These are phyloP conservation scores for Cyphellophora attinorum DNA, from an alignment of 2,329 filamentous ascomycete species.

Conservation along the genomic window DNA sequence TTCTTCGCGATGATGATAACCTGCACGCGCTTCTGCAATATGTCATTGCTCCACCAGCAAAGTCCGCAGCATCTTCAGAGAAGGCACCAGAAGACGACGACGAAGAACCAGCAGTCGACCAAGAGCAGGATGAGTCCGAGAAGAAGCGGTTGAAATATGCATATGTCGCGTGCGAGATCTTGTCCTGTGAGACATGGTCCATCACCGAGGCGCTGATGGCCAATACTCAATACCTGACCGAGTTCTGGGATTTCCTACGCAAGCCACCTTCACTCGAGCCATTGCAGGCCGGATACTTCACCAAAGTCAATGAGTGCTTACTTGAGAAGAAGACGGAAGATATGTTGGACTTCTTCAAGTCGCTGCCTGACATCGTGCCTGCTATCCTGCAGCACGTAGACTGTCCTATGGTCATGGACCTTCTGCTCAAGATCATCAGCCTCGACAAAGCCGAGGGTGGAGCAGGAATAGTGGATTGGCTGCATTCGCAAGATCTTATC, in stretches of 20 bases:
- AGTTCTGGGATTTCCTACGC: slow-evolving; percentile 87
- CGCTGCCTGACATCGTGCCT: slow-evolving; percentile 68
- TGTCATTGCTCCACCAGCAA: slow-evolving; percentile 64
- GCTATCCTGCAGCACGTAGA: slow-evolving; percentile 90
- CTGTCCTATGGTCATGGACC: slow-evolving; percentile 96
- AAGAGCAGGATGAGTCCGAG: slow-evolving; percentile 63
- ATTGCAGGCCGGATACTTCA: slow-evolving; percentile 93
- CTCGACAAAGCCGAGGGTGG: slow-evolving; percentile 86
- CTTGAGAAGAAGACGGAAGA: slow-evolving; percentile 97
- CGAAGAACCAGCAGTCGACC: slow-evolving; percentile 20
- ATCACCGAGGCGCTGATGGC: slow-evolving; percentile 89
- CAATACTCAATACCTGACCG: slow-evolving; percentile 64
- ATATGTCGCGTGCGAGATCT: slow-evolving; percentile 82
- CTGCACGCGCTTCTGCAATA: slow-evolving; percentile 81
- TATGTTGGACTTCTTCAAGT: slow-evolving; percentile 85
- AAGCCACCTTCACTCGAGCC: slow-evolving; percentile 79
- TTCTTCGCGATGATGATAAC: slow-evolving; percentile 76
- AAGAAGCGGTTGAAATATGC: slow-evolving; percentile 90
- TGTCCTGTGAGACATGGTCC: slow-evolving; percentile 94
- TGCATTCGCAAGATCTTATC: slow-evolving; percentile 81
- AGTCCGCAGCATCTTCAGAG: slow-evolving; percentile 36
- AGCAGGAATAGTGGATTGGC: slow-evolving; percentile 91
- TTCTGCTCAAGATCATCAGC: slow-evolving; percentile 92
- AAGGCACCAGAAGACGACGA: slow-evolving; percentile 17
- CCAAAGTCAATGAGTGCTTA: slow-evolving; percentile 95